Percentiles rank a stretch among this genome's conserved stretches.
These are phyloP conservation scores for Fonsecaea erecta DNA, from an alignment of 2,329 filamentous ascomycete species.

Conservation along the genomic window DNA sequence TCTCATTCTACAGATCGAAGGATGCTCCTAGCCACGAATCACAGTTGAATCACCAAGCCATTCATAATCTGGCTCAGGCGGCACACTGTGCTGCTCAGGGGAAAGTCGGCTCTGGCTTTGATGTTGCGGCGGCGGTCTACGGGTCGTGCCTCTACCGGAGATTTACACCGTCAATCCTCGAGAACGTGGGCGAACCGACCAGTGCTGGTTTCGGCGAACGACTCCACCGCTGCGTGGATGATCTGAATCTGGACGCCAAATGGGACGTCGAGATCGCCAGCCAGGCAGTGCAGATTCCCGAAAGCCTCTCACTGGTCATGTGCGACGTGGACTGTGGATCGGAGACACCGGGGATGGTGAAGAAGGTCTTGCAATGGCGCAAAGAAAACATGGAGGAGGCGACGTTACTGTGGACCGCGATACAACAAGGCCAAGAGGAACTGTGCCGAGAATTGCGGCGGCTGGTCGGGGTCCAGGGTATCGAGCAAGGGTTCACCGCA, in stretches of 20 bases:
- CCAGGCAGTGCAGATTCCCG: slow-evolving; percentile 71
- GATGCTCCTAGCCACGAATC: neutral
- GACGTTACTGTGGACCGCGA: slow-evolving; percentile 70
- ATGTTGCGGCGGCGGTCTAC: slow-evolving; percentile 90
- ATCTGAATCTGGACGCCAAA: slow-evolving; percentile 50
- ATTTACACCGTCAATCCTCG: slow-evolving; percentile 82
- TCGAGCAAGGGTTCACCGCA: slow-evolving; percentile 57
- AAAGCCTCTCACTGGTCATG: slow-evolving; percentile 79
- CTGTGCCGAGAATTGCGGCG: slow-evolving; percentile 68
- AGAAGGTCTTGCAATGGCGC: slow-evolving; percentile 83
- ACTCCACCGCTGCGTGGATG: slow-evolving; percentile 70
- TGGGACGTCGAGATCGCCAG: slow-evolving; percentile 84
- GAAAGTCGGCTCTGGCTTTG: slow-evolving; percentile 94
- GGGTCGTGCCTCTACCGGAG: slow-evolving; percentile 88
- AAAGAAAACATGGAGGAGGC: slow-evolving; percentile 67
- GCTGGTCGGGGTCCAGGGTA: slow-evolving; percentile 52
- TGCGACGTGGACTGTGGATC: slow-evolving; percentile 95
- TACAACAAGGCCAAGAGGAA: slow-evolving; percentile 75
- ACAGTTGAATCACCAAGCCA: slow-evolving; percentile 43
- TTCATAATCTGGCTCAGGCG: slow-evolving; percentile 90
- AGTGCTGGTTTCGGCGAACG: slow-evolving; percentile 67
- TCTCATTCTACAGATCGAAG: slow-evolving; percentile 59
- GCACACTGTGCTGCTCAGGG: slow-evolving; percentile 95
- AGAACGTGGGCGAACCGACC: slow-evolving; percentile 68
- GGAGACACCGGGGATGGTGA: slow-evolving; percentile 94